These are phyloP conservation scores for Quillaja saponaria DNA, from an alignment of 306 rosid species.

Conservation along the genomic window DNA sequence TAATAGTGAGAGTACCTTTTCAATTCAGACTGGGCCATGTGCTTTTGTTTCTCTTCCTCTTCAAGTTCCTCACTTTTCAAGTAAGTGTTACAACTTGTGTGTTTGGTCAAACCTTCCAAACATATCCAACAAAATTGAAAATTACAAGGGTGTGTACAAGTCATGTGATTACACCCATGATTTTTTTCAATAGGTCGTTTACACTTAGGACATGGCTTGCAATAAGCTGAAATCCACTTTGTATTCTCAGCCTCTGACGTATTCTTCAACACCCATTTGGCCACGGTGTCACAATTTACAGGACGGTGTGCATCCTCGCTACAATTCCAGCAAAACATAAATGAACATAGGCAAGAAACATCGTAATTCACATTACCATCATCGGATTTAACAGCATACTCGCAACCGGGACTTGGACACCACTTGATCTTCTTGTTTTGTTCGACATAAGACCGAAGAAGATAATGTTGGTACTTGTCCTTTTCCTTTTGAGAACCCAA, in stretches of 20 bases:
- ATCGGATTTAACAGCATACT: slow-evolving; percentile 79
- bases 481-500: slow-evolving; percentile 61
- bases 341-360: slow-evolving; percentile 84
- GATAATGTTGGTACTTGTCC: slow-evolving; percentile 73
- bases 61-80: slow-evolving; percentile 46
- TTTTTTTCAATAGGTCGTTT: slow-evolving; percentile 89
- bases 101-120: neutral
- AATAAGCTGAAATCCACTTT: slow-evolving; percentile 90
- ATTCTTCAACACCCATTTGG: slow-evolving; percentile 91
- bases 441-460: slow-evolving; percentile 85
- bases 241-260: slow-evolving; percentile 96
- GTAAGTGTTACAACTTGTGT: slow-evolving; percentile 2
- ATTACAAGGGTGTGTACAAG: slow-evolving; percentile 65
- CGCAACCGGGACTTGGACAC: slow-evolving; percentile 98
- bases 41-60: slow-evolving; percentile 44
- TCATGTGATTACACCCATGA: slow-evolving; percentile 94
- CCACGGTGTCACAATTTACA: slow-evolving; percentile 90
- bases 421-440: slow-evolving; percentile 95
- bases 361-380: slow-evolving; percentile 89
- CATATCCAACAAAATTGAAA: neutral
- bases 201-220: slow-evolving; percentile 91
- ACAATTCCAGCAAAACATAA: slow-evolving; percentile 96
- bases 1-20: slow-evolving; percentile 57
- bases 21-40: slow-evolving; percentile 47
- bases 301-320: slow-evolving; percentile 99